Evolutionary conservation across 345 rosid species (phyloP), one percentile per base, ranked within the genome.

Genomic region (Rubroshorea leprosula): DNA sequence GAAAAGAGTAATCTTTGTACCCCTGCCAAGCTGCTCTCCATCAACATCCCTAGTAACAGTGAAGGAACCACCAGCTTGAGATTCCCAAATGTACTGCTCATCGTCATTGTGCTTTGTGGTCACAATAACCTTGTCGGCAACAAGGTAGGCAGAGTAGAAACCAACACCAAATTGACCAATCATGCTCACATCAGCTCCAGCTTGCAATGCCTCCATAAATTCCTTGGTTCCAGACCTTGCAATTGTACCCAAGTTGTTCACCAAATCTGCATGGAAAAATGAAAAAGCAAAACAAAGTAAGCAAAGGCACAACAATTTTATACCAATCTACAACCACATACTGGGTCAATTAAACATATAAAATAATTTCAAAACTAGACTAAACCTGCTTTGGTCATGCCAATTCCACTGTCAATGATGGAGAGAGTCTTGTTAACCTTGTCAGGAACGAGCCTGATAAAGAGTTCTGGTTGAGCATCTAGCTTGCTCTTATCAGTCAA

Each of bases 101-200:
- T 90, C 97, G 4, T 90, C 90, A 29, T 86, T 86, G 68, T 90
- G 95, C 66, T 84, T 90, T 0, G 92, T 70, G 0, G 92, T 90
- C 43, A 86, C 97, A 15, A 86, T 67, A 11, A 90, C 95, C 66
- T 75, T 90, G 62, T 90, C 95, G 0, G 97, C 92, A 11, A 86
- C 95, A 12, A 90, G 87, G 38, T 90, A 90, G n/a, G 97, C 88
- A 39, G 97, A 90, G 74, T 90, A 90, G 77, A 90, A 90, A 52
- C 97, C 95, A 5, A 90, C 97, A 62, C 90, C 97, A 14, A 90
- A 90, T 26, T 90, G 97, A 10, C 97, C 95, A 18, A 90, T 90
- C 97, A 90, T 90, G 62, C 95, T 86, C 15, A 90, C 95, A 55
- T 90, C 95, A n/a, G 95, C 97, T 0, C 97, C 97, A 23, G 92